Base-by-base conservation (phyloP, 1,284 basidiomycete genomes). In the Microbotryomycetes sp. region DNA sequence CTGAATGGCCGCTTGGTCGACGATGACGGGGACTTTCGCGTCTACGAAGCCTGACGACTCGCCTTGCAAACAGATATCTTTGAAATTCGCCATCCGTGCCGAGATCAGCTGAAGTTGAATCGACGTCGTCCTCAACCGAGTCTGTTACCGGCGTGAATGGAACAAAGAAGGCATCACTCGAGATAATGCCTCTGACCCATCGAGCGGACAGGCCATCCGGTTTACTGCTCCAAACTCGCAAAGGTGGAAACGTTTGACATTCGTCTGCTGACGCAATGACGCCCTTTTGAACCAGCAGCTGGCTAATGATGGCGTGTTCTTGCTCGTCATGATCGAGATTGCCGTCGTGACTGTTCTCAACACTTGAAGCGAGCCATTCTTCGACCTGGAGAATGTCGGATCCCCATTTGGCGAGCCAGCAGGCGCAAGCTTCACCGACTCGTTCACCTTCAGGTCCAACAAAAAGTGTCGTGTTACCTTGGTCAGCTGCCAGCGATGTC, bases 321-420 rank as follows among this genome's bases (percentile, higher is more conserved):
- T 22, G 12, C 36, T 19, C 36, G 12, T 42, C 36, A n/a, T n/a
- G 45, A 28, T 4, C 50, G 29, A 49, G 66, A 60, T 59, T 64
- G 58, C 58, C 63, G 66, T 42, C 63, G 51, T 36, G 61, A 22
- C 47, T 23, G 47, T 7, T n/a, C 49, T 51, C 4, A 54, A 29
- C 46, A 57, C 25, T n/a, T 54, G 56, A 69, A 59, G 15, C 65
- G 67, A 74, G 72, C 36, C 77, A 76, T 64, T 83, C 79, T 74
- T 94, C 91, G 55, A 82, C 80, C 14, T 75, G 74, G 49, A 94
- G 80, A 60, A 93, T 81, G 73, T 94, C 91, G 22, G 78, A 75
- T 0, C 86, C 89, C 91, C 92, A 96, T 42, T 89, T 81, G 0
- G 86, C 81, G 14, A 94, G 80, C 91, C 92, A 97, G 74, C 88